phyloP scores from a whole-genome alignment of 2,329 filamentous ascomycete species.

The Penicillium sp. region DNA sequence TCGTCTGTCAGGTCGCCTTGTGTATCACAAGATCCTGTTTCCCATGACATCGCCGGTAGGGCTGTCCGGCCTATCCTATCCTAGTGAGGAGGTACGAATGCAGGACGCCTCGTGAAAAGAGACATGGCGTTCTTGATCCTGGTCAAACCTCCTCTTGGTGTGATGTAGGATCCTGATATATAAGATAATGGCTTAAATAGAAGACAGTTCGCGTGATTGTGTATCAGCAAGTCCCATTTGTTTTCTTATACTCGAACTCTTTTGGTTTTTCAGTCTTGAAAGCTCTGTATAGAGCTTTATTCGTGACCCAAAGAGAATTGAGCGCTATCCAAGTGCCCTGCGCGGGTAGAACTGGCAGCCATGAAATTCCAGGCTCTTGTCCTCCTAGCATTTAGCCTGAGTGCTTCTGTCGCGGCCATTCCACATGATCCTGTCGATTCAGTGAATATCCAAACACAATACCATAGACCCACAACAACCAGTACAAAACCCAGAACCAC shows the following conservation, averaged over 20 bases:
- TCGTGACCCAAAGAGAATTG: not conserved
- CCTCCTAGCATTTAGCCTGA: constrained; percentile 4
- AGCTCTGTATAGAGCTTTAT: not conserved
- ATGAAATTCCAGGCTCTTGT: constrained; percentile 11
- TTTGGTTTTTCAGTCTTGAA: not conserved
- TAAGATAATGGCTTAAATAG: not conserved
- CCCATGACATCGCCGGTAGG: not conserved
- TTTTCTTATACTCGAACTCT: not conserved
- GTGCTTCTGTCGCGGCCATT: constrained; percentile 1
- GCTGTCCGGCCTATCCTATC: constrained; percentile 8
- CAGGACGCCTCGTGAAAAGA: constrained; percentile 4
- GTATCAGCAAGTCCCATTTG: not conserved
- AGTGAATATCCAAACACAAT: not conserved
- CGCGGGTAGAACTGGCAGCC: not conserved
- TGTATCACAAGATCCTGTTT: not conserved
- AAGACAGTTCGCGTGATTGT: not conserved
- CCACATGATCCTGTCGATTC: not conserved
- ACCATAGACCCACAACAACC: not conserved
- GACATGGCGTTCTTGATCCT: not conserved
- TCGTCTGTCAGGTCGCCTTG: not conserved
- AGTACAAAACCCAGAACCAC: not conserved
- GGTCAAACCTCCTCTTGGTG: not conserved
- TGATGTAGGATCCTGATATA: not conserved
- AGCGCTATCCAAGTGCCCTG: not conserved
- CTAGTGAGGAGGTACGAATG: not conserved